Evolutionary conservation across 345 rosid species (phyloP).

Genomic region (Lenwebbia sp.): DNA sequence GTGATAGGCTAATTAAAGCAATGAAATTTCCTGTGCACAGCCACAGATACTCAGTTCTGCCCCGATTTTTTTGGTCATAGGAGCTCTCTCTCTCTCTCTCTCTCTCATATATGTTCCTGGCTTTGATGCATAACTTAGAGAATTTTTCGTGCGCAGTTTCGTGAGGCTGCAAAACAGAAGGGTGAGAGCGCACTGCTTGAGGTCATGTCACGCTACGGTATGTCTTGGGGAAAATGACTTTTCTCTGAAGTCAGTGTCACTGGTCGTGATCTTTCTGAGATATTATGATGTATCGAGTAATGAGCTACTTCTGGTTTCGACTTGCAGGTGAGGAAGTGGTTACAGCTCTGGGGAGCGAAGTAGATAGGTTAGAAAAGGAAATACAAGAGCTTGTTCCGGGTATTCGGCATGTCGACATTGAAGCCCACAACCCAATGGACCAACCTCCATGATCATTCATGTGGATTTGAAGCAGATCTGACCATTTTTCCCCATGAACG

Average conservation of each 20-base stretch:
- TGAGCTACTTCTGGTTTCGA: background rate
- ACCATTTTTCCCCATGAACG: background rate
- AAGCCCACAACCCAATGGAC: constrained; percentile 75
- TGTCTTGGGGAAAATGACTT: background rate
- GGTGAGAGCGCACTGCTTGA: constrained; percentile 60
- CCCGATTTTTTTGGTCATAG: background rate
- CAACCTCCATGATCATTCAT: background rate
- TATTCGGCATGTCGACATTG: constrained; percentile 91
- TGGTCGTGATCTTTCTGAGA: background rate
- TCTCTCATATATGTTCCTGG: background rate
- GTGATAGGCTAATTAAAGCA: background rate
- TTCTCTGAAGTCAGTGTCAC: background rate
- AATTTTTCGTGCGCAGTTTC: constrained; percentile 31
- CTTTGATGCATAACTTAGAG: background rate
- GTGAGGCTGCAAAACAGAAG: constrained; percentile 52
- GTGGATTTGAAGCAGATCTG: background rate
- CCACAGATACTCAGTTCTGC: background rate
- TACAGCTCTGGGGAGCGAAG: constrained; percentile 94
- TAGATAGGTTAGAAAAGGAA: constrained; percentile 91
- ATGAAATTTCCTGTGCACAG: background rate
- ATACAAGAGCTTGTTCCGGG: constrained; percentile 96
- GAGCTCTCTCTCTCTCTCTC: background rate
- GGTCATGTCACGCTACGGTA: constrained; percentile 85
- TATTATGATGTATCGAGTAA: background rate
- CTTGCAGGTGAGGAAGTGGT: constrained; percentile 93